These are phyloP conservation scores for Nicotiana benthamiana DNA, from an alignment of 257 asterid genomes.

Conservation along the genomic window DNA sequence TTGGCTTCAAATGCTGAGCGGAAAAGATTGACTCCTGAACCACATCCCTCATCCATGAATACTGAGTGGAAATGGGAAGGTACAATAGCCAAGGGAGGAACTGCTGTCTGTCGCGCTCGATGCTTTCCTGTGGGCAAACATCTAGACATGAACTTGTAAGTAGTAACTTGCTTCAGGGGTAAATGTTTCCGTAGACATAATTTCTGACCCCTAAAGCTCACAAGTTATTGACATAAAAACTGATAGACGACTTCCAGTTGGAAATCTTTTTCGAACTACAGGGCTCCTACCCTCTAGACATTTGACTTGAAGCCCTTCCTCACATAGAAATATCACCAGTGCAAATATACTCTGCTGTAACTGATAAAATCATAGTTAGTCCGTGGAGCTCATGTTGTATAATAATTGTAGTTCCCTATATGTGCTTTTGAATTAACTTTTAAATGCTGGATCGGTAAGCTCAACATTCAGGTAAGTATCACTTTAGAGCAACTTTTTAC, in stretches of 20 bases:
- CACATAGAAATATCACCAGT: background rate
- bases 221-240: background rate
- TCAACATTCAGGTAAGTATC: background rate
- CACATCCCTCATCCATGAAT: constrained; percentile 37
- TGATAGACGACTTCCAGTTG: background rate
- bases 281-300: background rate
- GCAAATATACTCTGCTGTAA: background rate
- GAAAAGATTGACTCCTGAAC: constrained; percentile 43
- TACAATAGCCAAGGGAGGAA: constrained; percentile 82
- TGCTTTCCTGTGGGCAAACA: constrained; percentile 95
- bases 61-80: constrained; percentile 99
- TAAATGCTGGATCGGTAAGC: background rate
- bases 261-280: background rate
- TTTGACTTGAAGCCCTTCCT: background rate
- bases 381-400: background rate
- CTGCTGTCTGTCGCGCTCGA: constrained; percentile 79
- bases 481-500: background rate
- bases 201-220: background rate
- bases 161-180: constrained; percentile 9
- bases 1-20: constrained; percentile 29
- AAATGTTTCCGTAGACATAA: background rate
- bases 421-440: background rate
- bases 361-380: background rate
- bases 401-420: background rate
- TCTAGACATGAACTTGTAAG: constrained; percentile 78